These are phyloP conservation scores for Juncus inflexus DNA, from an alignment of 176 grass and related monocot genomes.

Conservation along the genomic window DNA sequence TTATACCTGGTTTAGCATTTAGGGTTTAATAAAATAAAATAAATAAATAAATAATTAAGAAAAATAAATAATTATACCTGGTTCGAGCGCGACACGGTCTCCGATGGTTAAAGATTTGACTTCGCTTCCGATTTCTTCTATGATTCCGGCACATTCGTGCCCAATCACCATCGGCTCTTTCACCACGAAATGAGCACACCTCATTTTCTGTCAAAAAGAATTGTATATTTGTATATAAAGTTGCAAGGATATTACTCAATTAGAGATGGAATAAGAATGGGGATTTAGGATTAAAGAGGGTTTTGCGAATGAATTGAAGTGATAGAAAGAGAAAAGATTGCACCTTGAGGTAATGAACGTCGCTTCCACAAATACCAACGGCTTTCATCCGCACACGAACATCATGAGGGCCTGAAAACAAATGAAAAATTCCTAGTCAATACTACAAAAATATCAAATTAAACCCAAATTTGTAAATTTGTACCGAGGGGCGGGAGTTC, in stretches of 20 bases:
- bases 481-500: constrained; percentile 62
- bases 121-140: constrained; percentile 70
- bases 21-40: no score
- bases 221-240: background rate
- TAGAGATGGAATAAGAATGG: background rate
- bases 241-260: no score
- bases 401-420: constrained; percentile 51
- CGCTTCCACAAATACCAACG: constrained; percentile 88
- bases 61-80: constrained; percentile 35
- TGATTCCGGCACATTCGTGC: constrained; percentile 81
- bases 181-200: constrained; percentile 76
- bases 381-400: constrained; percentile 91
- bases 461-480: background rate
- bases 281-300: background rate
- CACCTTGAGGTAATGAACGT: constrained; percentile 97
- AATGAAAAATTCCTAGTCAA: background rate
- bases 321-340: background rate
- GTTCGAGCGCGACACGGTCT: constrained; percentile 82
- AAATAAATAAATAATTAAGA: no score
- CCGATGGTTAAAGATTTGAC: constrained; percentile 48
- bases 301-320: background rate
- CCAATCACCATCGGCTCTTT: constrained; percentile 95
- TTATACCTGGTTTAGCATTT: constrained; percentile 31
- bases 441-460: constrained; percentile 7
- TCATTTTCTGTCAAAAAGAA: constrained; percentile 46